phyloP scores from a whole-genome alignment of 495 filamentous ascomycete species.

The Neurospora discreta region DNA sequence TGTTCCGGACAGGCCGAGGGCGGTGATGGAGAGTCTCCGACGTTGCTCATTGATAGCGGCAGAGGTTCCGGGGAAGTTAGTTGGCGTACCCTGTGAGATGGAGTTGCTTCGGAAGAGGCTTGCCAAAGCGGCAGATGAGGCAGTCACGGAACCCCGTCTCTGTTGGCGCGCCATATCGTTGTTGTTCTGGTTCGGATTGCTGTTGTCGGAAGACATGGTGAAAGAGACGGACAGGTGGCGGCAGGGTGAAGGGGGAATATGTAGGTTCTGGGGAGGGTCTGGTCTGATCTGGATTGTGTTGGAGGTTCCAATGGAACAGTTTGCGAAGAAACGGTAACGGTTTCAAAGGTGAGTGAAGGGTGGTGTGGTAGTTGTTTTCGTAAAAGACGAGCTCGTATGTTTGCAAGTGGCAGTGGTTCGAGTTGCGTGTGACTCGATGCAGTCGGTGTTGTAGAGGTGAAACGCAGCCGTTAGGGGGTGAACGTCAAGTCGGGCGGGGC shows the following conservation, averaged over 20 bases:
- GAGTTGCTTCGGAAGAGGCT: constrained; percentile 45
- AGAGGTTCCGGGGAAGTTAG: constrained; percentile 45
- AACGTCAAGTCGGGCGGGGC: constrained; percentile 6
- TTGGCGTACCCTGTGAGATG: constrained; percentile 26
- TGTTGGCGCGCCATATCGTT: constrained; percentile 30
- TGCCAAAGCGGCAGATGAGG: constrained; percentile 35
- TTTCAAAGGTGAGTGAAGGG: neutral
- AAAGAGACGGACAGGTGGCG: constrained; percentile 1
- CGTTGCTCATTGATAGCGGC: constrained; percentile 60
- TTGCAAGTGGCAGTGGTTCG: constrained; percentile 16
- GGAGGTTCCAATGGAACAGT: neutral
- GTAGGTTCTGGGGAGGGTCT: constrained; percentile 1
- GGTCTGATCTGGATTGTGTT: neutral
- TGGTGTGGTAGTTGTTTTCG: neutral
- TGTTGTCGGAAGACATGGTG: constrained; percentile 32
- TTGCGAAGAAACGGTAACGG: neutral
- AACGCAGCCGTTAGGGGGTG: constrained; percentile 11
- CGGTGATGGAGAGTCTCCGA: constrained; percentile 80
- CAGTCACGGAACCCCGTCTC: constrained; percentile 43
- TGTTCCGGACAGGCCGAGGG: constrained; percentile 66
- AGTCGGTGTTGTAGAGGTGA: constrained; percentile 11
- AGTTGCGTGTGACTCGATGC: constrained; percentile 7
- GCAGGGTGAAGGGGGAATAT: constrained; percentile 1
- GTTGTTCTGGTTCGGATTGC: constrained; percentile 18
- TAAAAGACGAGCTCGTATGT: constrained; percentile 17